Evolutionary conservation across 2,329 filamentous ascomycete species (phyloP).

Genomic region (Berkeleyomyces rouxiae): DNA sequence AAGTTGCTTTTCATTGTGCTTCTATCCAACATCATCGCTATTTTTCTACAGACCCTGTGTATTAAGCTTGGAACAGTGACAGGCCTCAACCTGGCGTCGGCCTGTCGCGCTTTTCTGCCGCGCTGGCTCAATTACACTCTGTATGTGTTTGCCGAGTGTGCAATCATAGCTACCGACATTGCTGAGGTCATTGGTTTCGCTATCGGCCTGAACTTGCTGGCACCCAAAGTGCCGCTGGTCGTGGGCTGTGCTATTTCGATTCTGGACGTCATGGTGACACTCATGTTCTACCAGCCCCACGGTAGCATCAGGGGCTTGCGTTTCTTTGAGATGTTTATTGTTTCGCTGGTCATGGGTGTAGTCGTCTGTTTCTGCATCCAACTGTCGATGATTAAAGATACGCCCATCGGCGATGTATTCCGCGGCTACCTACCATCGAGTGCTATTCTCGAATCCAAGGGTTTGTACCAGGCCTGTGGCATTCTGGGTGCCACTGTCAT

Average conservation of each 20-base stretch:
- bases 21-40: conserved; percentile 53
- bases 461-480: conserved; percentile 54
- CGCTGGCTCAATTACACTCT: conserved; percentile 46
- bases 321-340: conserved; percentile 48
- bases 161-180: conserved; percentile 57
- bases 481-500: conserved; percentile 64
- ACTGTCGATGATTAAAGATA: conserved; percentile 42
- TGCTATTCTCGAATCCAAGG: conserved; percentile 39
- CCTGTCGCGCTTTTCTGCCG: conserved; percentile 48
- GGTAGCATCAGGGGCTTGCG: conserved; percentile 42
- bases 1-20: conserved; percentile 51
- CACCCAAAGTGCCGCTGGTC: conserved; percentile 46
- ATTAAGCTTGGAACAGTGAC: conserved; percentile 55
- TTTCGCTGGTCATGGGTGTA: conserved; percentile 47
- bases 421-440: conserved; percentile 46
- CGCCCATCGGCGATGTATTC: conserved; percentile 42
- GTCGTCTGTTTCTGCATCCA: conserved; percentile 57
- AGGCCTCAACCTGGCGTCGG: conserved; percentile 48
- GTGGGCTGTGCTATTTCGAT: conserved; percentile 54
- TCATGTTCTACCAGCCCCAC: conserved; percentile 47
- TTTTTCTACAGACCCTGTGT: conserved; percentile 50
- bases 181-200: conserved; percentile 58
- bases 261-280: conserved; percentile 48
- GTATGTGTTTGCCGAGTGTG: conserved; percentile 46
- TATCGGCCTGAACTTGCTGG: conserved; percentile 50